A percentile compares a stretch with the other conserved stretches of the same genome.
Evolutionary conservation across 1,139 yeast genomes (phyloP).

Genomic region (Torulaspora globosa): DNA sequence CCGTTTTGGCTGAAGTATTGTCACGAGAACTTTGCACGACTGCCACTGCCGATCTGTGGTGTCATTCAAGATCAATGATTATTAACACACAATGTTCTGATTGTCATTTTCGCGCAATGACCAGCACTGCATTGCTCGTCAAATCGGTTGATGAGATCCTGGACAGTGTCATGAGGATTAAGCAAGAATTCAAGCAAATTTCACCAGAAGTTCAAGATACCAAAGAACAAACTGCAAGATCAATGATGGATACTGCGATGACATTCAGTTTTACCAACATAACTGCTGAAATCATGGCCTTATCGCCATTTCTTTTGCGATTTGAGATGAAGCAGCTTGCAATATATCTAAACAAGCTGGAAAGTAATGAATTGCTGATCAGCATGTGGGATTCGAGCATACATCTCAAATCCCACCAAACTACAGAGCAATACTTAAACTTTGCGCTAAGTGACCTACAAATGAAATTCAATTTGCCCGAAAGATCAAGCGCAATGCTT

Average conservation of each 20-base stretch:
- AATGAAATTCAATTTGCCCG: conserved; percentile 14
- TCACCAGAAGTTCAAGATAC: neutral
- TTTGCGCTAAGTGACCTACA: conserved; percentile 27
- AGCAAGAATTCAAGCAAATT: conserved; percentile 5
- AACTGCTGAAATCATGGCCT: conserved; percentile 28
- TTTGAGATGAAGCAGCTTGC: conserved; percentile 26
- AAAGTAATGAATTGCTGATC: conserved; percentile 17
- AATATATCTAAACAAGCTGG: conserved; percentile 21
- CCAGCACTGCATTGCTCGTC: conserved; percentile 22
- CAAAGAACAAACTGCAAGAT: neutral
- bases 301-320: conserved; percentile 26
- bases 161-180: conserved; percentile 12
- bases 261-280: conserved; percentile 23
- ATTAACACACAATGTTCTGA: conserved; percentile 22
- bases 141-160: conserved; percentile 19
- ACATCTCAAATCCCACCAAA: conserved; percentile 27
- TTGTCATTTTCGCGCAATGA: conserved; percentile 24
- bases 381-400: conserved; percentile 28
- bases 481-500: conserved; percentile 9
- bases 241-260: conserved; percentile 13
- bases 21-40: conserved; percentile 21
- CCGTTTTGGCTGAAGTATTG: conserved; percentile 22
- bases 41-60: conserved; percentile 22
- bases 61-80: conserved; percentile 19
- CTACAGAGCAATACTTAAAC: conserved; percentile 29